Conservation (phyloP, 331 rosid species). For the Rosa hybrid region DNA sequence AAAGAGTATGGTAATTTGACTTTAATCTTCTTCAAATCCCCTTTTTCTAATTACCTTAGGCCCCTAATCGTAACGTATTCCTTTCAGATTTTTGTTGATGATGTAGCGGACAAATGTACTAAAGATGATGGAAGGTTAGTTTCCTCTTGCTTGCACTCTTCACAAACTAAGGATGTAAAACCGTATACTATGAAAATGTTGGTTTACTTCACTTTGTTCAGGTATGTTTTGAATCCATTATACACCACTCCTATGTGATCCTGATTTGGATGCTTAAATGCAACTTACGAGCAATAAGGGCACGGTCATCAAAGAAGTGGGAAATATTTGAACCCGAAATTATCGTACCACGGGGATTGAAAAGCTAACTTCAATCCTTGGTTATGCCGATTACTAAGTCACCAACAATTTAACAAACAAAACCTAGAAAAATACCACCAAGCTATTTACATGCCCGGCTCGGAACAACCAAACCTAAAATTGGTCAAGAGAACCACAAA, state of each 20-base stretch:
- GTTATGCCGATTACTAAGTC: too few relatives aligned
- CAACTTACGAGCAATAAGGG: too few relatives aligned
- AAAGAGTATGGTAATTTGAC: constrained; percentile 28
- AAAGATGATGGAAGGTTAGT: constrained; percentile 37
- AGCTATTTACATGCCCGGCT: too few relatives aligned
- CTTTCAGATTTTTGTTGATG: constrained; percentile 39
- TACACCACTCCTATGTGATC: background rate
- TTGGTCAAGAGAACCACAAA: too few relatives aligned
- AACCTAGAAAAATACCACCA: too few relatives aligned
- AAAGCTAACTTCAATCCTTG: too few relatives aligned
- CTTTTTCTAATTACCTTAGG: constrained; percentile 7
- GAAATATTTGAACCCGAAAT: too few relatives aligned
- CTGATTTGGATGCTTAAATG: too few relatives aligned
- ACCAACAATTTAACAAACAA: too few relatives aligned
- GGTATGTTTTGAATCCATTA: background rate
- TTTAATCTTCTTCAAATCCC: constrained; percentile 7
- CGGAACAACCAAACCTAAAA: too few relatives aligned
- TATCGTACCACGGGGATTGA: too few relatives aligned
- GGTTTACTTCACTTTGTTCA: constrained; percentile 8
- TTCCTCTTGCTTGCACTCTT: constrained; percentile 35
- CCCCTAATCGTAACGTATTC: constrained; percentile 8
- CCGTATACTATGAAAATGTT: constrained; percentile 40
- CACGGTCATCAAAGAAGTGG: too few relatives aligned
- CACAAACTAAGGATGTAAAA: constrained; percentile 34
- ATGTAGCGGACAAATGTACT: constrained; percentile 7